Conservation (phyloP, 768 basidiomycete genomes). For the Suillus brevipes region DNA sequence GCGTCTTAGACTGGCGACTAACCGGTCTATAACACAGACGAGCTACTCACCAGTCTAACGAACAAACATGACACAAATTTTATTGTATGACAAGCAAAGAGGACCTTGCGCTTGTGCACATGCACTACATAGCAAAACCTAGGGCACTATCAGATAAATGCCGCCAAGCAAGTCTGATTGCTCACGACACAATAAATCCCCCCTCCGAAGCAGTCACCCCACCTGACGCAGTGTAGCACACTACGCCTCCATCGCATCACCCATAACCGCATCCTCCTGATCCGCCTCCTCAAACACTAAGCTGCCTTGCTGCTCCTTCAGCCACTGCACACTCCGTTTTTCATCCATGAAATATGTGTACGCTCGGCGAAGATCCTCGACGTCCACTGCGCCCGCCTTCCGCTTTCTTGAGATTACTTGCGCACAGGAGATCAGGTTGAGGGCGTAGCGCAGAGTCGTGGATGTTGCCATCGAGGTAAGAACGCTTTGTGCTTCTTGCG, state of each 20-base stretch:
- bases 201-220: neutral
- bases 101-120: too few relatives aligned
- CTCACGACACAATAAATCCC: neutral
- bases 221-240: too few relatives aligned
- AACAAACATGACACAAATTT: neutral
- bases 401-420: slow-evolving; percentile 84
- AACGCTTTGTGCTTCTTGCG: slow-evolving; percentile 70
- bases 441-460: slow-evolving; percentile 90
- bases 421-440: slow-evolving; percentile 93
- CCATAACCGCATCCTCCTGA: slow-evolving; percentile 32
- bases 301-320: slow-evolving; percentile 78
- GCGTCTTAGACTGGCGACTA: neutral
- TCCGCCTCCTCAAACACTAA: slow-evolving; percentile 69
- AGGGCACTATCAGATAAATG: neutral
- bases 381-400: slow-evolving; percentile 77
- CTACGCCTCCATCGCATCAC: slow-evolving; percentile 38
- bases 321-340: slow-evolving; percentile 88
- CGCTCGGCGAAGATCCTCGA: slow-evolving; percentile 79
- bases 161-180: neutral
- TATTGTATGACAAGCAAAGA: neutral
- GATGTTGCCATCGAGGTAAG: slow-evolving; percentile 86
- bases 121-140: neutral
- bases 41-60: neutral
- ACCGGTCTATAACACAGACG: neutral
- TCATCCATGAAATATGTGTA: slow-evolving; percentile 94